A percentile compares a stretch with the other conserved stretches of the same genome.
Evolutionary conservation across 2,329 filamentous ascomycete species (phyloP).

Genomic region (Penicillium capsulatum): DNA sequence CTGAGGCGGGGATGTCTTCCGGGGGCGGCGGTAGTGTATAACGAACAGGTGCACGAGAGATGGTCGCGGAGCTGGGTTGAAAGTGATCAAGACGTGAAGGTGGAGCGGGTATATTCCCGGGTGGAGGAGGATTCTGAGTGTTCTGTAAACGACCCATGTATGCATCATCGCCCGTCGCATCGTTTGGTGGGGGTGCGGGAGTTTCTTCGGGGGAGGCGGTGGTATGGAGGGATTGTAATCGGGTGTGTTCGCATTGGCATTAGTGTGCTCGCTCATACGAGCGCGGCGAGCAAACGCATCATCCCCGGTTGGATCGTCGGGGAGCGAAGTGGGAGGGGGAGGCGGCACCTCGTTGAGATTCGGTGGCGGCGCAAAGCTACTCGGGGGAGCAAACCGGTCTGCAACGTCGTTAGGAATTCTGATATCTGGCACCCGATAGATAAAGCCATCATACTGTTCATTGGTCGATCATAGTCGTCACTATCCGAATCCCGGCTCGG

Average conservation of each 20-base stretch:
- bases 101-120: slow-evolving; percentile 25
- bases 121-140: slow-evolving; percentile 19
- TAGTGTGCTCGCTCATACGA: slow-evolving; percentile 49
- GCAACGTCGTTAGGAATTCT: background rate
- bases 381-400: slow-evolving; percentile 51
- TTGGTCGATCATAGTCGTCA: slow-evolving; percentile 47
- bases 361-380: slow-evolving; percentile 51
- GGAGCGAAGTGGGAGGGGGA: slow-evolving; percentile 40
- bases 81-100: slow-evolving; percentile 37
- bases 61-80: slow-evolving; percentile 52
- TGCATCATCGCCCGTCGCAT: slow-evolving; percentile 24
- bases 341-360: slow-evolving; percentile 39
- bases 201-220: slow-evolving; percentile 30
- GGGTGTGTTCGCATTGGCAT: slow-evolving; percentile 14
- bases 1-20: slow-evolving; percentile 50
- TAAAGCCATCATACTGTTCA: slow-evolving; percentile 42
- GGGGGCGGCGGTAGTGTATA: slow-evolving; percentile 58
- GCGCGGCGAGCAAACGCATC: slow-evolving; percentile 64
- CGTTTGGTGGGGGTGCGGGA: slow-evolving; percentile 30
- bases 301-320: slow-evolving; percentile 61
- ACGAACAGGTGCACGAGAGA: slow-evolving; percentile 72
- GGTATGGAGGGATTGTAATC: slow-evolving; percentile 21
- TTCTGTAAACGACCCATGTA: slow-evolving; percentile 26
- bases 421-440: background rate
- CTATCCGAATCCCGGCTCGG: slow-evolving; percentile 47